A percentile compares a stretch with the other conserved stretches of the same genome.
Conservation (phyloP, 2,329 filamentous ascomycete genomes). For the Pestalotiopsis sp. region DNA sequence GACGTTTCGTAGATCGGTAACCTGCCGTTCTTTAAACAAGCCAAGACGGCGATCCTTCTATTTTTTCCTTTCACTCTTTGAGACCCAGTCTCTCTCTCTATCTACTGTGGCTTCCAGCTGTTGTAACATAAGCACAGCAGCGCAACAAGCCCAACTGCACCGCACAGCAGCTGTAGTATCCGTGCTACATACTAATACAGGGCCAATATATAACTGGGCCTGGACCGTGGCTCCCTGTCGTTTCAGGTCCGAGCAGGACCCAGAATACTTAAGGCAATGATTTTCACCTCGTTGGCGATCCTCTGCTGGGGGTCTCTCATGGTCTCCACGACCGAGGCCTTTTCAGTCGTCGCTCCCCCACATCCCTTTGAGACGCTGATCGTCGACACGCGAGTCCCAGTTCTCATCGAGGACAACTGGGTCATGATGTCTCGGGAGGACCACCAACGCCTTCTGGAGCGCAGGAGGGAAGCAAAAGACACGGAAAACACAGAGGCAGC, state of each 20-base stretch:
- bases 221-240: slow-evolving; percentile 23
- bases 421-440: slow-evolving; percentile 38
- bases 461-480: background rate
- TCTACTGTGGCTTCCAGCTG: background rate
- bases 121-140: background rate
- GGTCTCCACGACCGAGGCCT: slow-evolving; percentile 26
- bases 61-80: background rate
- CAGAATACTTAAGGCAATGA: slow-evolving; percentile 31
- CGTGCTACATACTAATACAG: slow-evolving; percentile 14
- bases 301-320: slow-evolving; percentile 22
- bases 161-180: background rate
- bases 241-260: slow-evolving; percentile 26
- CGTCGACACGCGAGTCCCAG: slow-evolving; percentile 38
- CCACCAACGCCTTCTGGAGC: slow-evolving; percentile 29
- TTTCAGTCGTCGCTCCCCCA: slow-evolving; percentile 26
- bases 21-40: slow-evolving; percentile 22
- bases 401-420: slow-evolving; percentile 38
- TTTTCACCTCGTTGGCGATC: slow-evolving; percentile 28
- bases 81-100: background rate
- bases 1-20: slow-evolving; percentile 24
- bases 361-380: slow-evolving; percentile 34
- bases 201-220: slow-evolving; percentile 16
- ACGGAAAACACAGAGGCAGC: background rate
- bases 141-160: background rate
- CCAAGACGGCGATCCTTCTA: slow-evolving; percentile 16